Base-by-base conservation (phyloP, 2,329 filamentous ascomycete genomes). In the Trichothecium roseum region DNA sequence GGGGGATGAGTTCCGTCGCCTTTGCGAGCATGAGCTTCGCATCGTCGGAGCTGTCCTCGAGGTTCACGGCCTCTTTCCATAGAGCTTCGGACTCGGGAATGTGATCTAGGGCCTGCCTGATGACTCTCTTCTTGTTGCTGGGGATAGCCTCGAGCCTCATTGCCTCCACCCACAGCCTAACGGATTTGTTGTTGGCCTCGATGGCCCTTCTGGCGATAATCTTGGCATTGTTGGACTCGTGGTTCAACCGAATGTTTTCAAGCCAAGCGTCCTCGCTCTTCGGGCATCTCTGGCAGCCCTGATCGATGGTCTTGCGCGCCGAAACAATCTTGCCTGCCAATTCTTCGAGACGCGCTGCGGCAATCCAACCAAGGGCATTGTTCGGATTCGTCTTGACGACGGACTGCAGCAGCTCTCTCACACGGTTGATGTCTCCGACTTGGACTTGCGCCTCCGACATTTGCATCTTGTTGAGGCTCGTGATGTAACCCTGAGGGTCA, bases 51-150 rank as follows among this genome's bases (percentile, higher is more conserved):
- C 94, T 82, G 50, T 95, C 89, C 52, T 96, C 91, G 37, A 96
- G 64, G 47, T 96, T 96, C 42, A 98, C 89, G 5, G 89, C 82
- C 54, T 93, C 87, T 55, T 96, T 98, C 91, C 91, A 98, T n/a
- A 98, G 72, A 29, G 84, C 81, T 32, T 96, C 91, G 0, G 89
- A 96, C 51, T 94, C 86, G 1, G 88, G 88, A 28, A 95, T 84
- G 50, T 94, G 81, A 49, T 96, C 85, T 30, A 98, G 69, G 0
- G 91, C 93, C 52, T 93, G 84, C 37, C 88, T 76, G 24, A 95
- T 78, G 7, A 98, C 91, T 52, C 87, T 80, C 62, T 96, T 96
- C 60, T 93, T 94, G 9, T 86, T 84, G 40, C 81, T 74, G 1
- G 77, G 64, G 32, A 94, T 82, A 7, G 78, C 77, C 56, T 98